Conservation (phyloP, 2,329 filamentous ascomycete genomes). For the Talaromyces rugulosus region DNA sequence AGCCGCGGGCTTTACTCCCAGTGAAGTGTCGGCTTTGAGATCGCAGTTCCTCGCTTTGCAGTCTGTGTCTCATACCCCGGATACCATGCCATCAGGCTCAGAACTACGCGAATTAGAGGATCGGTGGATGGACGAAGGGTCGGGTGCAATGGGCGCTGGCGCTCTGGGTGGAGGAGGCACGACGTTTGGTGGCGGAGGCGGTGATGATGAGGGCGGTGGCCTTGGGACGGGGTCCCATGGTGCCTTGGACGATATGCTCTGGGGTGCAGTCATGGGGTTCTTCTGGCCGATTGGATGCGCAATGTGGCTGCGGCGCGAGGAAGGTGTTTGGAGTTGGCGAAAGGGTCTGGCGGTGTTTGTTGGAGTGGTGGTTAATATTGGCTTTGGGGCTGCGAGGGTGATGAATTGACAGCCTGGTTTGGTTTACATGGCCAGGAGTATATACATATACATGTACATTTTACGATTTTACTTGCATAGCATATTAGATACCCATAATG, state of each 20-base stretch:
- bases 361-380: conserved; percentile 74
- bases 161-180: conserved; percentile 31
- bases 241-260: conserved; percentile 78
- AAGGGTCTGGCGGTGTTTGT: conserved; percentile 83
- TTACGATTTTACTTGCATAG: not conserved
- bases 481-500: conserved; percentile 13
- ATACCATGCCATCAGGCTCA: conserved; percentile 78
- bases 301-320: conserved; percentile 79
- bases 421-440: not conserved
- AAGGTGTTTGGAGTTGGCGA: conserved; percentile 79
- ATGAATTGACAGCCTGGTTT: conserved; percentile 35
- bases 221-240: conserved; percentile 40
- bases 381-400: conserved; percentile 66
- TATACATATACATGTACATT: conserved; percentile 3
- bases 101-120: conserved; percentile 78
- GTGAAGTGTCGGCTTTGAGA: conserved; percentile 79
- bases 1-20: conserved; percentile 70
- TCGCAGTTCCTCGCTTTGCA: conserved; percentile 87
- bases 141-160: conserved; percentile 42
- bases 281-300: conserved; percentile 88
- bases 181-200: conserved; percentile 34
- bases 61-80: conserved; percentile 74
- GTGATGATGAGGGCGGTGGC: conserved; percentile 40
- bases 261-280: conserved; percentile 86
- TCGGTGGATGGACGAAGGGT: conserved; percentile 73